These are phyloP conservation scores for Phytophthora melonis DNA, from an alignment of 352 stramenopile genomes.

Conservation along the genomic window DNA sequence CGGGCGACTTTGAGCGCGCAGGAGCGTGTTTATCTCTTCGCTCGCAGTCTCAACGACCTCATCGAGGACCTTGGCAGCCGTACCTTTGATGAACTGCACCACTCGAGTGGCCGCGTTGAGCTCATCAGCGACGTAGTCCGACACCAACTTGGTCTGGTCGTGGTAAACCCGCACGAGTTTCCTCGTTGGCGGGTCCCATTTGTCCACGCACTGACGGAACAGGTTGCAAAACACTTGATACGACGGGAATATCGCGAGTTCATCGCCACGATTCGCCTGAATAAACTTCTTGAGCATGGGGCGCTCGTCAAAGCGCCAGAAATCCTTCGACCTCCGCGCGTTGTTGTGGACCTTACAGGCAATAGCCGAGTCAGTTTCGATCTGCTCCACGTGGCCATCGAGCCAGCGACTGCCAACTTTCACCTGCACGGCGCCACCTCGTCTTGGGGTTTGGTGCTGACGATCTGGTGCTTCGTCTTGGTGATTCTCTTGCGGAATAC, in stretches of 20 bases:
- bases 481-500: too few species aligned
- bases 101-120: slow-evolving; percentile 26
- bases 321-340: background rate
- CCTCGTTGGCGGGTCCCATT: slow-evolving; percentile 42
- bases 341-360: too few species aligned
- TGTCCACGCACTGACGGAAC: slow-evolving; percentile 47
- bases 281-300: slow-evolving; percentile 40
- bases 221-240: slow-evolving; percentile 58
- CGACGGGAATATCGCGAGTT: slow-evolving; percentile 51
- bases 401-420: too few species aligned
- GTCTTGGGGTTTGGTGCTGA: too few species aligned
- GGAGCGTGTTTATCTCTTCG: slow-evolving; percentile 23
- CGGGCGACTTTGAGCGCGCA: slow-evolving; percentile 10
- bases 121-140: slow-evolving; percentile 29
- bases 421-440: too few species aligned
- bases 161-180: slow-evolving; percentile 39
- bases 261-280: slow-evolving; percentile 42
- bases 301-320: slow-evolving; percentile 18
- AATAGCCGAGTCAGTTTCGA: too few species aligned
- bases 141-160: slow-evolving; percentile 39
- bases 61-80: slow-evolving; percentile 18
- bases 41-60: slow-evolving; percentile 20
- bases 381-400: too few species aligned
- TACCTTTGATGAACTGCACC: slow-evolving; percentile 33
- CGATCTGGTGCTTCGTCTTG: too few species aligned